Conservation (phyloP, 177 flowering plant genomes). For the Vitis hybrid region DNA sequence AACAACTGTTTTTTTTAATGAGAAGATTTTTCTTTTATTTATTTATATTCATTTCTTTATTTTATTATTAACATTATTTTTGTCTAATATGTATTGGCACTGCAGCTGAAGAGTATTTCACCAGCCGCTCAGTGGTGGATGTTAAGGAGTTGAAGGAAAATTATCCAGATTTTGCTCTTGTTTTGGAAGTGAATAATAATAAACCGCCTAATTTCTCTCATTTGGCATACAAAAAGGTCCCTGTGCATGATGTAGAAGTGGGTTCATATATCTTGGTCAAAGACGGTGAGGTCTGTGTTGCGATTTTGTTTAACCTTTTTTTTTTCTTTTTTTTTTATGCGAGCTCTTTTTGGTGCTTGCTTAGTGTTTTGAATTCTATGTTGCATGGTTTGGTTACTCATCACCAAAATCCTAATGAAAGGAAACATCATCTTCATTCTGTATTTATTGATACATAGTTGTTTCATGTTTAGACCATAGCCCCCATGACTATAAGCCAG, state of each 20-base stretch:
- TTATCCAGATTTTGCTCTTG: slow-evolving; percentile 89
- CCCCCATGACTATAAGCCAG: no score
- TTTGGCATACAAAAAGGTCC: slow-evolving; percentile 62
- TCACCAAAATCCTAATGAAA: no score
- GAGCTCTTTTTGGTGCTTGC: neutral
- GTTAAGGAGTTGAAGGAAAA: slow-evolving; percentile 92
- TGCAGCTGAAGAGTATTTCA: slow-evolving; percentile 97
- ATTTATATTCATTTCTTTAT: no score
- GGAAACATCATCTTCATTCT: no score
- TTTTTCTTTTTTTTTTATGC: neutral
- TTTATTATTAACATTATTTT: neutral
- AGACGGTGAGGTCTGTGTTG: slow-evolving; percentile 93
- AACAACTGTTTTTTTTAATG: neutral
- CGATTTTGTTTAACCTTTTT: neutral
- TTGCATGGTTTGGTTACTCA: no score
- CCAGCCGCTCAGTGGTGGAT: slow-evolving; percentile 90
- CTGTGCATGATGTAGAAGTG: slow-evolving; percentile 75
- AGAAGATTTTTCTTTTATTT: neutral
- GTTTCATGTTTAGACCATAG: no score
- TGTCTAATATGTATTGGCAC: neutral
- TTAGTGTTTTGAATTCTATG: no score
- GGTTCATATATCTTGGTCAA: slow-evolving; percentile 89
- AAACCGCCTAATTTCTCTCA: slow-evolving; percentile 54
- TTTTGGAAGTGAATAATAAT: slow-evolving; percentile 54
- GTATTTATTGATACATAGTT: no score